These are phyloP conservation scores for Penicillium samsonianum DNA, from an alignment of 495 filamentous ascomycete species.

Conservation along the genomic window DNA sequence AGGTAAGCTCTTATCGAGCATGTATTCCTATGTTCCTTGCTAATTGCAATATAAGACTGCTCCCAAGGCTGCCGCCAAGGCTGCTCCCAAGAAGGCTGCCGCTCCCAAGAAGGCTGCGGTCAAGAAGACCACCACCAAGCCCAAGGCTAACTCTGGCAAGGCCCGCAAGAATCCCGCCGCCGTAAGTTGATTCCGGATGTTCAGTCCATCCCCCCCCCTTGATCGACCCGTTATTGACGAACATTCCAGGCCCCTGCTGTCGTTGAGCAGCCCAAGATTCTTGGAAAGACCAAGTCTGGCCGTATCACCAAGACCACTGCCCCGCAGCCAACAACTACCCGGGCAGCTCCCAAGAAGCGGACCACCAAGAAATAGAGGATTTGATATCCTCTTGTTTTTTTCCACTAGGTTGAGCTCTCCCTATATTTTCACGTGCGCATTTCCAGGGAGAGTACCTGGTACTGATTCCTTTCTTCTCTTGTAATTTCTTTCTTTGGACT, in stretches of 20 bases:
- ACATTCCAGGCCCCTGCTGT: slow-evolving; percentile 59
- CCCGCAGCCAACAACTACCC: slow-evolving; percentile 32
- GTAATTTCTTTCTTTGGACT: slow-evolving; percentile 33
- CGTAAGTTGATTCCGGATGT: slow-evolving; percentile 33
- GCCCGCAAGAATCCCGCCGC: slow-evolving; percentile 51
- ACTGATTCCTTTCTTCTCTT: slow-evolving; percentile 29
- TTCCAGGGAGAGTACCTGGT: slow-evolving; percentile 24
- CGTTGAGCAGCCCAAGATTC: slow-evolving; percentile 69
- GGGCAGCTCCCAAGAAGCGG: slow-evolving; percentile 61
- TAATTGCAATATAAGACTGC: slow-evolving; percentile 47
- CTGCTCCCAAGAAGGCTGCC: slow-evolving; percentile 36
- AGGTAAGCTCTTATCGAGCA: slow-evolving; percentile 38
- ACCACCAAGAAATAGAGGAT: slow-evolving; percentile 57
- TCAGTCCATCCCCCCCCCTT: not conserved
- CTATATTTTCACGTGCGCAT: slow-evolving; percentile 32
- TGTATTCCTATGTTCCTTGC: not conserved
- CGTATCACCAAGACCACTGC: slow-evolving; percentile 76
- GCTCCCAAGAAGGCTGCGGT: slow-evolving; percentile 49
- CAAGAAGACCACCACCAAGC: slow-evolving; percentile 36
- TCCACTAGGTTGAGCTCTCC: slow-evolving; percentile 25
- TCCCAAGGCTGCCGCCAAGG: slow-evolving; percentile 36
- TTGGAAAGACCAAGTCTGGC: slow-evolving; percentile 88
- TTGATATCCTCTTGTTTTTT: slow-evolving; percentile 15
- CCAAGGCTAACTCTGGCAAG: slow-evolving; percentile 59
- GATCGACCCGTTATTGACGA: slow-evolving; percentile 11